A percentile compares a stretch with the other conserved stretches of the same genome.
Conservation (phyloP, 768 basidiomycete species). For the Boletus sp. region DNA sequence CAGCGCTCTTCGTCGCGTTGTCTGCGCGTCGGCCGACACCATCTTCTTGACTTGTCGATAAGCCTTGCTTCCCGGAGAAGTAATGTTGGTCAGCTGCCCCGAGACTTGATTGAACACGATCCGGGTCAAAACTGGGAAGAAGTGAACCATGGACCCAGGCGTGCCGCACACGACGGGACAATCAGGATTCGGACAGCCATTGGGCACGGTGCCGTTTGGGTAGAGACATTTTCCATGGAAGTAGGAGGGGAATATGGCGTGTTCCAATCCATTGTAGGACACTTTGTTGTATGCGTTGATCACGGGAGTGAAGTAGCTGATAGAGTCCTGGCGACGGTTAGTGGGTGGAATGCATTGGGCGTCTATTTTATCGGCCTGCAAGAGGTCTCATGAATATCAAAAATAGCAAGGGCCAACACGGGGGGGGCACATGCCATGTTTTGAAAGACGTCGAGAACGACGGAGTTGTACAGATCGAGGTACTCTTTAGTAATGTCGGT, state of each 20-base stretch:
- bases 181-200: slow-evolving; percentile 75
- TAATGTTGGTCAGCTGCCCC: slow-evolving; percentile 33
- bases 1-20: slow-evolving; percentile 7
- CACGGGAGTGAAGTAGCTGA: slow-evolving; percentile 45
- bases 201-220: slow-evolving; percentile 51
- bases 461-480: slow-evolving; percentile 45
- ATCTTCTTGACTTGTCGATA: slow-evolving; percentile 42
- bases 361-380: slow-evolving; percentile 37
- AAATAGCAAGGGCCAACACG: not conserved
- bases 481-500: slow-evolving; percentile 55
- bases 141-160: slow-evolving; percentile 76
- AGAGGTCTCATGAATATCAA: not conserved
- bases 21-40: slow-evolving; percentile 37
- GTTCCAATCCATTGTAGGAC: slow-evolving; percentile 44
- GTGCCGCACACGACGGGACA: slow-evolving; percentile 79
- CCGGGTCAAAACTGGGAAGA: slow-evolving; percentile 46
- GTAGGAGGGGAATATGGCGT: slow-evolving; percentile 61
- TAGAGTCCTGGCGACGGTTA: slow-evolving; percentile 21
- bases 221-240: slow-evolving; percentile 76
- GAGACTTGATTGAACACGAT: slow-evolving; percentile 48
- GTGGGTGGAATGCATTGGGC: slow-evolving; percentile 30
- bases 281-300: slow-evolving; percentile 42
- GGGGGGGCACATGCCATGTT: slow-evolving; percentile 41
- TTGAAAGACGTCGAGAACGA: slow-evolving; percentile 38
- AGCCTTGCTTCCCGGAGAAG: slow-evolving; percentile 36